Conservation (phyloP, 2,329 filamentous ascomycete species). For the Penicillium freii region DNA sequence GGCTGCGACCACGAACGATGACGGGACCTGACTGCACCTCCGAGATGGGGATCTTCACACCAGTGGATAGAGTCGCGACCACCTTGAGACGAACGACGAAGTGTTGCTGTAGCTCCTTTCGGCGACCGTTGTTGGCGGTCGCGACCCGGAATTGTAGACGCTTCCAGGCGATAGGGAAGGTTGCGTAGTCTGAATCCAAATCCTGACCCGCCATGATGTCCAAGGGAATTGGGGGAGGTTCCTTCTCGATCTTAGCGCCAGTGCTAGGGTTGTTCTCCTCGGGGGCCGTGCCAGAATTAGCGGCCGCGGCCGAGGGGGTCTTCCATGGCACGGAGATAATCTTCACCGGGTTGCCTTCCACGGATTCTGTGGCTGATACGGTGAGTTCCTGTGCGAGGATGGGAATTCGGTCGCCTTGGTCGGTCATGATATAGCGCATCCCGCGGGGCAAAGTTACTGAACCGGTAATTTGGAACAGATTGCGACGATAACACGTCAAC, state of each 20-base stretch:
- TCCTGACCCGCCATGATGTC: slow-evolving; percentile 65
- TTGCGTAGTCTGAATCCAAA: slow-evolving; percentile 77
- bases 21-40: slow-evolving; percentile 87
- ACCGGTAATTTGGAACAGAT: slow-evolving; percentile 93
- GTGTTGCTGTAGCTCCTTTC: slow-evolving; percentile 94
- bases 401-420: slow-evolving; percentile 78
- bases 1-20: slow-evolving; percentile 88
- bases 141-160: slow-evolving; percentile 90
- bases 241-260: slow-evolving; percentile 72
- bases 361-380: slow-evolving; percentile 90
- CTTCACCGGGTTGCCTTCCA: slow-evolving; percentile 86
- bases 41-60: slow-evolving; percentile 75
- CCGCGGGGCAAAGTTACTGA: slow-evolving; percentile 77
- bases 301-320: slow-evolving; percentile 65
- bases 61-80: slow-evolving; percentile 76
- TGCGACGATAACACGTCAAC: slow-evolving; percentile 91
- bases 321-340: slow-evolving; percentile 98
- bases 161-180: slow-evolving; percentile 92
- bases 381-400: slow-evolving; percentile 81
- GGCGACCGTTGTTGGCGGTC: slow-evolving; percentile 90
- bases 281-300: slow-evolving; percentile 57
- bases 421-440: slow-evolving; percentile 75
- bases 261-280: slow-evolving; percentile 29
- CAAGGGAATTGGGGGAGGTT: slow-evolving; percentile 78
- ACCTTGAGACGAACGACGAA: slow-evolving; percentile 89